Evolutionary conservation across 257 asterid genomes (phyloP), one percentile per base, ranked within the genome.

Genomic region (Misopates orontium): DNA sequence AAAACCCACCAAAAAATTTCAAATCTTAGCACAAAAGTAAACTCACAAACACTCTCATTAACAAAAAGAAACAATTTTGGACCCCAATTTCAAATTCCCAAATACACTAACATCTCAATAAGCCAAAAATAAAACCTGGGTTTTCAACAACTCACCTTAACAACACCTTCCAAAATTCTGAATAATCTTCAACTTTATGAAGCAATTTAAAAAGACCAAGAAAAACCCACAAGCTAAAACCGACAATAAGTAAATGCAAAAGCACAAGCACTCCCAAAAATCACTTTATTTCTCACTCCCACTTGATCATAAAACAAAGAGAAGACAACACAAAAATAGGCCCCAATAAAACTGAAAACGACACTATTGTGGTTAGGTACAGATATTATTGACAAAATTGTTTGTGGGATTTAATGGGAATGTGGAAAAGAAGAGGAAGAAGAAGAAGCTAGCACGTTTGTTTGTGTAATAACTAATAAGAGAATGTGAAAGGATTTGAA

Each of bases 331-430:
- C n/a, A 28, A 28, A 64, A 65, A 60, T 64, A 65, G 80, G 73
- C 75, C 36, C 71, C 79, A 71, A 48, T 54, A 41, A 45, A 28
- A 68, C 62, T 31, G 68, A 40, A 67, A 71, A 67, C 54, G 71
- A 50, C 76, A 2, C 4, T 44, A 55, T 55, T 16, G 73, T 48
- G 56, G 80, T 81, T 78, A 62, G 79, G 80, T 81, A 66, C 75
- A 68, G 67, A 75, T 76, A 78, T 73, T 76, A n/a, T 73, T 83
- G 83, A 83, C 79, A 63, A 55, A 62, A 5, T 31, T 39, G 65
- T 69, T 67, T 73, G 81, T 77, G 81, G 79, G 81, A 32, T 44
- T 22, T 66, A 32, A 57, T 15, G 17, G 14, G 15, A 69, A 64
- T 56, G 24, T 19, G 36, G 18, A 28, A 36, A 32, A 66, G 56